These are phyloP conservation scores for Echium plantagineum DNA, from an alignment of 257 asterid species.

Conservation along the genomic window DNA sequence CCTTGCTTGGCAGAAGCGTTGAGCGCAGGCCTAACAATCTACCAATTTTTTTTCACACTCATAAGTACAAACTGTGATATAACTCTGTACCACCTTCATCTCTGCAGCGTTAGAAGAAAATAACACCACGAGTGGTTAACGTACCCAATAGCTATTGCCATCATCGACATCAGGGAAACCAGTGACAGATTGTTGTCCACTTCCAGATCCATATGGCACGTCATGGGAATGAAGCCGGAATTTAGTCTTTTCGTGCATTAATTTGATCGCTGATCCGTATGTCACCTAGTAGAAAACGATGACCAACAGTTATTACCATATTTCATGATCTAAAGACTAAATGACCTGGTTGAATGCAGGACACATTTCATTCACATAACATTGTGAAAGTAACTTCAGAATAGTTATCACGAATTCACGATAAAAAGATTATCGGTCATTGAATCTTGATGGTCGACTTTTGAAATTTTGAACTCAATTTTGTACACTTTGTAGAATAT, in stretches of 20 bases:
- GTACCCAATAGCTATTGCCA: constrained; percentile 91
- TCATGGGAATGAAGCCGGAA: constrained; percentile 79
- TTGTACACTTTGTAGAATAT: no score
- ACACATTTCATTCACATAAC: no score
- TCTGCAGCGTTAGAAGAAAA: not conserved
- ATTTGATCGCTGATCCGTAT: constrained; percentile 67
- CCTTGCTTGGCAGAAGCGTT: constrained; percentile 79
- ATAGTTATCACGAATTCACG: no score
- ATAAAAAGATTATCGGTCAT: no score
- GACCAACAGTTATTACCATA: no score
- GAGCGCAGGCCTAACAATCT: constrained; percentile 63
- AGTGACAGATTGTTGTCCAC: constrained; percentile 89
- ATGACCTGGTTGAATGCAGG: no score
- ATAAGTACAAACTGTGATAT: no score
- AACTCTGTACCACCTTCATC: not conserved
- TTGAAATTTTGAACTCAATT: no score
- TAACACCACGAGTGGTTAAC: constrained; percentile 1
- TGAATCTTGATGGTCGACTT: no score
- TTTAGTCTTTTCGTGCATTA: constrained; percentile 81
- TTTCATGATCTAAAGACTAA: no score
- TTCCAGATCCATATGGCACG: constrained; percentile 91
- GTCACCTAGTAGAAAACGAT: constrained; percentile 33
- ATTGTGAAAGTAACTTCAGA: no score
- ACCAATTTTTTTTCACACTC: not conserved
- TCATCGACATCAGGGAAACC: constrained; percentile 81